Conservation (phyloP, 75 land plant genomes). For the Picea sitchensis region DNA sequence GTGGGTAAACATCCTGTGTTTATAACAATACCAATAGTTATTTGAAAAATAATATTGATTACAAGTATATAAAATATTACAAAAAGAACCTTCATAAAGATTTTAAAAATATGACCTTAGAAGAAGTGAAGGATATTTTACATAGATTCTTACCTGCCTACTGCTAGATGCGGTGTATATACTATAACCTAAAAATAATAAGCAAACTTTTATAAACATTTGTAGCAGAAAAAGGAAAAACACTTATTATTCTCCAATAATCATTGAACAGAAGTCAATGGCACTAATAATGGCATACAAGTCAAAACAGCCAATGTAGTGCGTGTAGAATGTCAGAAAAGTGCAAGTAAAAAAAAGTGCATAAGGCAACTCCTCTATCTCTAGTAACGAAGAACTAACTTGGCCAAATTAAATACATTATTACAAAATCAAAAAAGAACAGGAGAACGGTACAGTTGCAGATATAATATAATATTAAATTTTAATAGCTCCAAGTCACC, state of each 20-base stretch:
- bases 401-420: neutral
- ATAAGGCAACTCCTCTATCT: neutral
- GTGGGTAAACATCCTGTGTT: slow-evolving; percentile 53
- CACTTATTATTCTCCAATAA: neutral
- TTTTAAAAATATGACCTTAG: neutral
- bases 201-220: neutral
- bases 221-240: neutral
- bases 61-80: neutral
- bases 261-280: neutral
- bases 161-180: neutral
- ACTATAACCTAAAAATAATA: neutral
- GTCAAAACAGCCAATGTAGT: neutral
- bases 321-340: neutral
- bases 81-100: neutral
- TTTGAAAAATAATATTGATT: neutral
- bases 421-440: neutral
- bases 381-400: too few relatives aligned
- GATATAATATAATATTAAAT: neutral
- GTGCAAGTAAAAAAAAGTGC: neutral
- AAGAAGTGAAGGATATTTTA: neutral
- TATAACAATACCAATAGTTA: neutral
- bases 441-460: neutral
- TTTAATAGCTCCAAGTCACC: neutral
- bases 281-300: neutral
- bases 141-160: neutral